phyloP scores from a whole-genome alignment of 2,329 filamentous ascomycete genomes.

The Uncinocarpus reesii region DNA sequence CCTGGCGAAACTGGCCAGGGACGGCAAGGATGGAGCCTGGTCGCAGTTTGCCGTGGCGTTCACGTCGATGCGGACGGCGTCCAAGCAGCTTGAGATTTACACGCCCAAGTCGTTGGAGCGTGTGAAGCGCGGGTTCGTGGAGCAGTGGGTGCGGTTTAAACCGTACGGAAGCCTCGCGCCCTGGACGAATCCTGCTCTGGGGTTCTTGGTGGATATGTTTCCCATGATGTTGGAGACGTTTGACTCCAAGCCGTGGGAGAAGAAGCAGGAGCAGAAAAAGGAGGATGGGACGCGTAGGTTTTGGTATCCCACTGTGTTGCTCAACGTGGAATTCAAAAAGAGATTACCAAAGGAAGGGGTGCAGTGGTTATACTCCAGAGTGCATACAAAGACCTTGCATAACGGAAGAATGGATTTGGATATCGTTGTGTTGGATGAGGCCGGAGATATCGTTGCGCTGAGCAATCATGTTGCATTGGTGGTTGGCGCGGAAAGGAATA shows the following conservation, averaged over 20 bases:
- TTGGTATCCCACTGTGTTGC: conserved; percentile 66
- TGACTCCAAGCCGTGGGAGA: conserved; percentile 21
- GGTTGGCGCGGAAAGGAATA: conserved; percentile 54
- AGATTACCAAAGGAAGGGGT: conserved; percentile 55
- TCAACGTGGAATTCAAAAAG: conserved; percentile 72
- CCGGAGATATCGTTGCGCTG: conserved; percentile 55
- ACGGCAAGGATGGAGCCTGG: conserved; percentile 40
- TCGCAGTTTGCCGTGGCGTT: conserved; percentile 25
- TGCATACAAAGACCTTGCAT: conserved; percentile 55
- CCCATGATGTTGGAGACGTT: conserved; percentile 53
- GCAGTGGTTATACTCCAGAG: conserved; percentile 60
- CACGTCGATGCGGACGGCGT: conserved; percentile 39
- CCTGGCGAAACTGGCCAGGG: conserved; percentile 33
- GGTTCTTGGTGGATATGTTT: conserved; percentile 59
- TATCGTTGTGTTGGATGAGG: conserved; percentile 54
- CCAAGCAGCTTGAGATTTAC: conserved; percentile 43
- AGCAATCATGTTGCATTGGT: conserved; percentile 59
- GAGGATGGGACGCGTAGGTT: conserved; percentile 33
- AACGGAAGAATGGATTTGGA: conserved; percentile 68
- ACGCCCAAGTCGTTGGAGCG: conserved; percentile 34
- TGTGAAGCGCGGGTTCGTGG: conserved; percentile 34
- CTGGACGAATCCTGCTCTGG: conserved; percentile 56
- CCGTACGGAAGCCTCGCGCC: conserved; percentile 35
- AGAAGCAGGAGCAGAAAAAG: conserved; percentile 18
- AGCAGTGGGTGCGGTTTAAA: conserved; percentile 58